Evolutionary conservation across 495 filamentous ascomycete species (phyloP).

Genomic region (Stereocaulon alpinum): DNA sequence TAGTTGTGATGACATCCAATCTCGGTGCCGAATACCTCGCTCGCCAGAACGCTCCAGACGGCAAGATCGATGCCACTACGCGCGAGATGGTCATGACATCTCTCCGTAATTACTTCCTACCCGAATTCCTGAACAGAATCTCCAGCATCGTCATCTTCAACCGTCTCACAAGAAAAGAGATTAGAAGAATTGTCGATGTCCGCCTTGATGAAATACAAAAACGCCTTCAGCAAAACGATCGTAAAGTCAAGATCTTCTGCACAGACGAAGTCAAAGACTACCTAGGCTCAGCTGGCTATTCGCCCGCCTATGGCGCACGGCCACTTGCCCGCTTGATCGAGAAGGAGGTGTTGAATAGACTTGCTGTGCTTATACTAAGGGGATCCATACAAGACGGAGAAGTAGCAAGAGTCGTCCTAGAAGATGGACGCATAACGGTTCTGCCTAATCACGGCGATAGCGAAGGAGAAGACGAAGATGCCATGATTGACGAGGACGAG

Average conservation of each 20-base stretch:
- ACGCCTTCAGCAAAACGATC: constrained; percentile 65
- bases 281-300: constrained; percentile 79
- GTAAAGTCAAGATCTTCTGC: constrained; percentile 69
- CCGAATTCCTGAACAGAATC: constrained; percentile 97
- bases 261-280: constrained; percentile 80
- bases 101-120: constrained; percentile 88
- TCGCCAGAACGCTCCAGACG: constrained; percentile 62
- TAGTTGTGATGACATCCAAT: constrained; percentile 98
- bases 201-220: constrained; percentile 84
- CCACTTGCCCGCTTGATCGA: constrained; percentile 84
- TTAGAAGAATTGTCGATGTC: constrained; percentile 90
- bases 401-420: constrained; percentile 63
- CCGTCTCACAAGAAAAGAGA: constrained; percentile 77
- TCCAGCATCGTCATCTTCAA: constrained; percentile 96
- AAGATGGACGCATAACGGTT: constrained; percentile 65
- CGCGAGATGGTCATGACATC: constrained; percentile 80
- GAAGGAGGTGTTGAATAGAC: constrained; percentile 85
- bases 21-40: constrained; percentile 89
- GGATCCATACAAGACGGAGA: constrained; percentile 81
- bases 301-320: constrained; percentile 84
- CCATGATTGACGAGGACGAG: constrained; percentile 58
- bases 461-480: constrained; percentile 57
- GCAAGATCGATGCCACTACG: constrained; percentile 78
- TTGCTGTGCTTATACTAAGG: constrained; percentile 81
- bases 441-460: constrained; percentile 69